Percentiles rank a stretch among this genome's conserved stretches.
phyloP scores from a whole-genome alignment of 345 rosid genomes.

The Populus nigra region DNA sequence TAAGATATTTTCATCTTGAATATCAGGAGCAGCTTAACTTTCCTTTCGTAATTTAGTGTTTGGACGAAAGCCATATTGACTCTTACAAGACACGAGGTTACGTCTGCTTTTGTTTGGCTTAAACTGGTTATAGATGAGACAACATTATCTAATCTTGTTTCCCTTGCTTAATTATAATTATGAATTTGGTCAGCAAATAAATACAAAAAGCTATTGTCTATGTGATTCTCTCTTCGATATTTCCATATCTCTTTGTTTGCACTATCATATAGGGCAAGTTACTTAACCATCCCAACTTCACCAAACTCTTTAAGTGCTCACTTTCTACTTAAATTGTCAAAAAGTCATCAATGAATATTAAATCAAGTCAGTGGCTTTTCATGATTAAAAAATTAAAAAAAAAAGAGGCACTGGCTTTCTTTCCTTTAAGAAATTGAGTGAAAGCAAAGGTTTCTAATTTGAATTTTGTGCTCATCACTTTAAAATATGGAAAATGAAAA shows the following conservation, averaged over 20 bases:
- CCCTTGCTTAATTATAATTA: slow-evolving; percentile 15
- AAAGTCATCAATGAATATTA: background rate
- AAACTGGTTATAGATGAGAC: background rate
- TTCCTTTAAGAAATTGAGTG: background rate
- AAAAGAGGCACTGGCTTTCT: background rate
- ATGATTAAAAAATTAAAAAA: background rate
- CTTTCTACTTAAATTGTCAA: background rate
- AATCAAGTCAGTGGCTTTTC: background rate
- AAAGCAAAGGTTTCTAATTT: background rate
- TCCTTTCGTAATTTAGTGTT: slow-evolving; percentile 24
- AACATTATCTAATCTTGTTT: slow-evolving; percentile 26
- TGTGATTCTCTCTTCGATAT: slow-evolving; percentile 1
- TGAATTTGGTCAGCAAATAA: background rate
- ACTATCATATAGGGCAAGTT: slow-evolving; percentile 27
- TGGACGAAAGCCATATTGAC: slow-evolving; percentile 29
- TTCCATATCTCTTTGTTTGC: background rate
- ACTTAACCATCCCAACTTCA: slow-evolving; percentile 23
- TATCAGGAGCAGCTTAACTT: slow-evolving; percentile 35
- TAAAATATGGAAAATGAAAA: too few species aligned
- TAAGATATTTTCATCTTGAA: background rate
- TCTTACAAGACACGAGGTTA: slow-evolving; percentile 11
- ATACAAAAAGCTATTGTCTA: background rate
- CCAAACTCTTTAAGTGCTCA: background rate
- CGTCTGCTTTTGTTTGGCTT: slow-evolving; percentile 22
- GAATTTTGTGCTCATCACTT: background rate